Percentiles rank a stretch among this genome's conserved stretches.
These are phyloP conservation scores for Drosera spatulata DNA, from an alignment of 179 eudicot genomes.

Conservation along the genomic window DNA sequence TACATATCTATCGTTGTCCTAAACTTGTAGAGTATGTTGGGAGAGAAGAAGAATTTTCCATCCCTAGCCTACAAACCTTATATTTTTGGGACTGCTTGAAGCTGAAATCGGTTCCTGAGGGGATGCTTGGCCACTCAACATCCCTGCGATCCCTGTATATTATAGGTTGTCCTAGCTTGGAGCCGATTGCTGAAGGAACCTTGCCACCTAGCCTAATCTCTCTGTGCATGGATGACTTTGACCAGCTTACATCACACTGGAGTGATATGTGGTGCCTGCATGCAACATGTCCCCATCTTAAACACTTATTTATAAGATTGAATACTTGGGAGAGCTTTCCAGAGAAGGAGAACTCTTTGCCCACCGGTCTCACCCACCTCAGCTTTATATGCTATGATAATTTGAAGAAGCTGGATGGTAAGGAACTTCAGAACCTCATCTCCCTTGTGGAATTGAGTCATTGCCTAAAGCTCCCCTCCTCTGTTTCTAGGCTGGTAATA, in stretches of 20 bases:
- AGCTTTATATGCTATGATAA: not conserved
- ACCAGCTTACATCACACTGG: conserved; percentile 1
- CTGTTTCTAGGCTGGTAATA: not conserved
- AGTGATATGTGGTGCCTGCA: conserved; percentile 2
- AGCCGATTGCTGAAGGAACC: too few relatives aligned
- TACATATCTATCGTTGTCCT: too few relatives aligned
- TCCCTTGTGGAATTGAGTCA: conserved; percentile 11
- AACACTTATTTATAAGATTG: conserved; percentile 1
- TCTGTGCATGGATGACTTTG: too few relatives aligned
- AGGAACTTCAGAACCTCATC: conserved; percentile 8
- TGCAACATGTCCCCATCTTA: not conserved
- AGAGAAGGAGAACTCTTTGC: not conserved
- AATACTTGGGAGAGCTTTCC: conserved; percentile 4
- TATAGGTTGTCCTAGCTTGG: too few relatives aligned
- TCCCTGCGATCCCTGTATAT: too few relatives aligned
- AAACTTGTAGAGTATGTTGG: too few relatives aligned
- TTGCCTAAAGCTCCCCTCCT: conserved; percentile 9
- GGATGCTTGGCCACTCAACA: too few relatives aligned
- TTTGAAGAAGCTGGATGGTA: conserved; percentile 6
- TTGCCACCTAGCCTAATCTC: too few relatives aligned
- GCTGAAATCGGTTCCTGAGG: too few relatives aligned
- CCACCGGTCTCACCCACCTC: conserved; percentile 4
- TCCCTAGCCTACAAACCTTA: too few relatives aligned
- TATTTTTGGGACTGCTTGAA: too few relatives aligned
- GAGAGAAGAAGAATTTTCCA: too few relatives aligned